Percentiles rank a stretch among this genome's conserved stretches.
phyloP scores from a whole-genome alignment of 1,284 basidiomycete genomes.

The Golubevia pallescens region DNA sequence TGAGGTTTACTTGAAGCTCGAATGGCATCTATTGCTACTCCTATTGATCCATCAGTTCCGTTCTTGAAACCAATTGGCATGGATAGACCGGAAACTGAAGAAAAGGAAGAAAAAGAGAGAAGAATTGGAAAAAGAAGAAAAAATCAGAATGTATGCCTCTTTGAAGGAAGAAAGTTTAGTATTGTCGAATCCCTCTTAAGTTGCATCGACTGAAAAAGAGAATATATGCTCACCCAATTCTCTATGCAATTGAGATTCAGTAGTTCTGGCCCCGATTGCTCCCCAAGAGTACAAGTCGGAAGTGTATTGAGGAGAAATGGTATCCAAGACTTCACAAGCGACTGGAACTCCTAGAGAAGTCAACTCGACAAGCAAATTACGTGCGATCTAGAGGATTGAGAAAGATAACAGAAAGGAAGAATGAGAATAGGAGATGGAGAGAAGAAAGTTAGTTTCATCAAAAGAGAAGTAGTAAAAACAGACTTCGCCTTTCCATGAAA shows the following conservation, averaged over 20 bases:
- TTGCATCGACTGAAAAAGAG: background rate
- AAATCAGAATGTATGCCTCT: too few species aligned
- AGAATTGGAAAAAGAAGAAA: background rate
- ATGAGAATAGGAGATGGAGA: too few species aligned
- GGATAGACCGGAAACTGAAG: conserved; percentile 50
- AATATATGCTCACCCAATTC: conserved; percentile 40
- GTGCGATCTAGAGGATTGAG: conserved; percentile 73
- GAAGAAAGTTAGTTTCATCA: too few species aligned
- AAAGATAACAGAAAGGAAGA: conserved; percentile 8
- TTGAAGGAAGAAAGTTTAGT: background rate
- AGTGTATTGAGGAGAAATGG: conserved; percentile 68
- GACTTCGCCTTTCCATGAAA: too few species aligned
- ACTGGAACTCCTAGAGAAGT: conserved; percentile 87
- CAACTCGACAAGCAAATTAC: conserved; percentile 86
- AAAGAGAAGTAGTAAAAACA: too few species aligned
- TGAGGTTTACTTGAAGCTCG: conserved; percentile 52
- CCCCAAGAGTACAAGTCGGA: conserved; percentile 87
- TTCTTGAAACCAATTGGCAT: conserved; percentile 65
- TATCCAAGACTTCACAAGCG: conserved; percentile 87
- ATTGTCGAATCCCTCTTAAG: too few species aligned
- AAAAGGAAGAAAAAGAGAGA: background rate
- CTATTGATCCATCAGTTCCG: conserved; percentile 61
- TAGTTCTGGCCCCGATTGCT: conserved; percentile 95
- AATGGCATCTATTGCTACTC: conserved; percentile 63
- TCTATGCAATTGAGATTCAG: conserved; percentile 68